Base-by-base conservation (phyloP, 345 rosid species). In the Citropsis articulata region DNA sequence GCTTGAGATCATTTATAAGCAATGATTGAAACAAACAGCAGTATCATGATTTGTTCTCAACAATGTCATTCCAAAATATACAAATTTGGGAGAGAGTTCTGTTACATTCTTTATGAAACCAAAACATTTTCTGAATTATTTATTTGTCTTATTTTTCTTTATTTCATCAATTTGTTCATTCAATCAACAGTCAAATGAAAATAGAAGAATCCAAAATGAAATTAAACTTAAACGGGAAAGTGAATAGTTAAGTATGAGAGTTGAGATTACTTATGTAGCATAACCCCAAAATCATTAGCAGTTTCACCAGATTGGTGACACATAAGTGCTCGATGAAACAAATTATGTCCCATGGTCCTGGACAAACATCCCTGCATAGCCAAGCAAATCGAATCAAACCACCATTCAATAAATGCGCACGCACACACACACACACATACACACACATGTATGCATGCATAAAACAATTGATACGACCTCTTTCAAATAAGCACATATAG, bases 281-380 rank as follows among this genome's bases (percentile, higher is more conserved):
- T 73, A 92, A 94, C 75, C 78, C 84, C 56, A 87, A 77, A 62
- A 89, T 91, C 83, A 90, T 28, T 60, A 90, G 35, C 35, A 94
- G 77, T 77, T 90, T 94, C 28, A 87, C 81, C 73, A 94, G 84
- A 80, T 92, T 84, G 55, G 90, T 64, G 77, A 92, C 73, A 65
- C 98, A 91, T 14, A 92, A 80, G 79, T 91, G 92, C 83, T 94
- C 95, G 7, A 94, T 81, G 80, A 94, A 94, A 84, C 97, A 92
- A 22, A 84, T 24, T 30, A 88, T 57, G 60, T 94, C 94, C 98
- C 95, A 90, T 50, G 90, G 87, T 36, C 97, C 93, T 9, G 88
- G 42, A 80, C 97, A 94, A 66, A 90, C 69, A 33, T 83, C 90
- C 80, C 98, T 94, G 86, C 81, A 80, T 3, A 76, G 56, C 64